A percentile compares a stretch with the other conserved stretches of the same genome.
phyloP scores from a whole-genome alignment of 257 asterid genomes.

The Solanum paucissectum region DNA sequence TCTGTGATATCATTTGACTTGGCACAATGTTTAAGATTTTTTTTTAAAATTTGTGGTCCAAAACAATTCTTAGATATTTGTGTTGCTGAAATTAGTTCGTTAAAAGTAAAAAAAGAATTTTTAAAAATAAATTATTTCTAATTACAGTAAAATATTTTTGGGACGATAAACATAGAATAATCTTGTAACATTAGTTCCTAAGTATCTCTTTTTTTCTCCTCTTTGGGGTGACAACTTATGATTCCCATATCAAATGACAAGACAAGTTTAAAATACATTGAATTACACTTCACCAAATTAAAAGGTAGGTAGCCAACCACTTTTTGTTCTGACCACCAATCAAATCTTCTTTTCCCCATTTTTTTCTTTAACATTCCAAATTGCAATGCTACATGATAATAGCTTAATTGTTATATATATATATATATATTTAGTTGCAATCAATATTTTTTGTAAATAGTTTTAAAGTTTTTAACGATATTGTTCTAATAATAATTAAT shows the following conservation, averaged over 20 bases:
- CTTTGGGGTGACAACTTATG: constrained; percentile 32
- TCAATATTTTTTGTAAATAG: too few species aligned
- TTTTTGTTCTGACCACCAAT: constrained; percentile 14
- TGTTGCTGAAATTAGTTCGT: neutral
- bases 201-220: neutral
- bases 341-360: neutral
- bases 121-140: too few species aligned
- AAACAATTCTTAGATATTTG: too few species aligned
- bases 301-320: neutral
- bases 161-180: neutral
- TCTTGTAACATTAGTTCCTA: constrained; percentile 7
- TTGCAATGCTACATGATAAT: too few species aligned
- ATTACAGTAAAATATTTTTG: too few species aligned
- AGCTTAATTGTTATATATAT: neutral
- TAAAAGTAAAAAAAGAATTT: too few species aligned
- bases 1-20: neutral
- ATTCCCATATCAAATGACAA: constrained; percentile 15
- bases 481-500: too few species aligned
- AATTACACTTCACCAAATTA: neutral
- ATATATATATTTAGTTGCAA: too few species aligned
- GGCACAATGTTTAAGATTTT: too few species aligned
- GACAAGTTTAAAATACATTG: constrained; percentile 19
- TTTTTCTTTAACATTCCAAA: neutral
- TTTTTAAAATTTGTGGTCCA: too few species aligned
- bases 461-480: too few species aligned